Evolutionary conservation across 2,329 filamentous ascomycete genomes (phyloP), one percentile per base, ranked within the genome.

Genomic region (Elsinoe fawcettii): DNA sequence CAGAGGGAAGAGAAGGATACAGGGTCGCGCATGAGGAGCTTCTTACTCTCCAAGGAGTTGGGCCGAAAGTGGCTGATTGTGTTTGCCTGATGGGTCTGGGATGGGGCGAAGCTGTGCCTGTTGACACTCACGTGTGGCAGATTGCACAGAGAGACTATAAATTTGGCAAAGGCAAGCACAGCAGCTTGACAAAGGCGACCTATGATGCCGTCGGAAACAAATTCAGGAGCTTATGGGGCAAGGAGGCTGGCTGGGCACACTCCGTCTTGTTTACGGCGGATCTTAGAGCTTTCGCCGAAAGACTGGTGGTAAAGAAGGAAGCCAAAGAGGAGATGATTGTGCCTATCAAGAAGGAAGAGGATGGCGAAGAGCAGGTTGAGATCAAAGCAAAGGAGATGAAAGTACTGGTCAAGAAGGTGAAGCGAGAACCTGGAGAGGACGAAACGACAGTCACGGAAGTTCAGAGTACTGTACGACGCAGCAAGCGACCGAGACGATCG

Each of bases 81-180:
- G 91, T 97, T 6, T 96, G 88, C 67, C 75, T 99, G 18, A 96
- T 99, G 87, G 95, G 95, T 0, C 74, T 99, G 12, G 92, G 91
- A 25, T 99, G 95, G 92, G 87, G 87, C 30, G 92, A 97, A 72
- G 85, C 91, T 2, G 91, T 99, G 1, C 93, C 93, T 0, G 88
- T 99, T 30, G 93, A 99, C 71, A 99, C 95, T 1, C 95, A 99
- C 72, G 90, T 99, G 11, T 97, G 91, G 92, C 91, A 97, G 75
- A 97, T 99, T 67, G 95, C 93, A 0, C 89, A 95, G 70, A 80
- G 93, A 55, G 93, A 99, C 71, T 99, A 99, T 74, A 90, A 86
- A 59, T 95, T 99, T 65, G 88, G 89, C 5, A 88, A 85, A 65
- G 83, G 82, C 7, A 92, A 89, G 67, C 79, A 87, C 60, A 92